Evolutionary conservation across 495 filamentous ascomycete genomes (phyloP), one percentile per base, ranked within the genome.

Genomic region (Hypoxylon lienhwacheense): DNA sequence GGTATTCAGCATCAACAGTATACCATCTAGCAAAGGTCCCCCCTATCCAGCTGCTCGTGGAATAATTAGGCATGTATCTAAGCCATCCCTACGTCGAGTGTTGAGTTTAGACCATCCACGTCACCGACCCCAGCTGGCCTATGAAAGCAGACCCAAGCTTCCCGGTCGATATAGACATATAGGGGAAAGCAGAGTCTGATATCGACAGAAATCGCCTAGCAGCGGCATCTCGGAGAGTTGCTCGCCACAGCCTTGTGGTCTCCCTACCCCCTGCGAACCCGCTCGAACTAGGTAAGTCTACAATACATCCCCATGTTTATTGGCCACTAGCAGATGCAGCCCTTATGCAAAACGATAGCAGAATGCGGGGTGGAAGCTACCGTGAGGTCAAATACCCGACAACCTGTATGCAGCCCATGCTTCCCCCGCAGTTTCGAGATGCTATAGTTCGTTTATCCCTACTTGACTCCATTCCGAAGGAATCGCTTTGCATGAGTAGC

Each of bases 311-410:
- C 7, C 29, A 20, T 35, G 11, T 37, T 40, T 31, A 56, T 59
- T 47, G 49, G 58, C 45, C 59, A 54, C 41, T 73, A 42, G 76
- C 62, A 12, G 45, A 52, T 48, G 58, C 52, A 61, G 52, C 42
- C 52, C 34, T 10, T 44, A 61, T 56, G 58, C 58, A 56, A 45
- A 52, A 47, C n/a, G 41, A 32, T 44, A 25, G 10, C 31, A 46
- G 36, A 61, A 61, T 61, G 58, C 58, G 58, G 58, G 58, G 55
- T 57, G 57, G 53, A 61, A 40, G 52, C 40, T 41, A 55, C 25
- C 24, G 24, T 44, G 35, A 61, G 22, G 58, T 52, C 47, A 61
- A 61, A 61, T 61, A 61, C 35, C 58, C 58, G 58, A 53, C 47
- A 56, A 59, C 28, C 47, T 55, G 44, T 31, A 61, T 52, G 43